Conservation (phyloP, 768 basidiomycete species). For the Trametes meyenii region DNA sequence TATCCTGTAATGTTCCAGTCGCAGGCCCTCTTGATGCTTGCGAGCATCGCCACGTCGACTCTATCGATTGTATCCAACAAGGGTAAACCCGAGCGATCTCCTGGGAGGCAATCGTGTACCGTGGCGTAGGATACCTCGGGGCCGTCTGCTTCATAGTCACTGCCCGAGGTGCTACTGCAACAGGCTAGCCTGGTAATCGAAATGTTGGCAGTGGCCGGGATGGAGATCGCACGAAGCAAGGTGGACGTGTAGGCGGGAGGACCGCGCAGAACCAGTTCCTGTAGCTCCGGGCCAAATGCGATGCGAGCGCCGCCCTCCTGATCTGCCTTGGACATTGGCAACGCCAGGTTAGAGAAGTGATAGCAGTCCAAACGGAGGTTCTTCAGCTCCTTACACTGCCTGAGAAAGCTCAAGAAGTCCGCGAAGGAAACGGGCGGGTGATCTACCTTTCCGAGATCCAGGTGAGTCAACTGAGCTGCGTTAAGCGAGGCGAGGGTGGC, state of each 20-base stretch:
- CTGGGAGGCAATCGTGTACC: not conserved
- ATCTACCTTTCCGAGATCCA: not conserved
- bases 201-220: not conserved
- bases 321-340: not conserved
- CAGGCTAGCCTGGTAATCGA: not conserved
- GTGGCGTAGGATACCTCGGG: not conserved
- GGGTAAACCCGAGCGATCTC: too few relatives aligned
- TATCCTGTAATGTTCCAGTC: too few relatives aligned
- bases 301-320: not conserved
- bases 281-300: not conserved
- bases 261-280: not conserved
- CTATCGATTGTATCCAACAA: too few relatives aligned
- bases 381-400: not conserved
- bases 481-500: too few relatives aligned
- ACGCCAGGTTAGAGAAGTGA: not conserved
- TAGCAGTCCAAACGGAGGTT: not conserved
- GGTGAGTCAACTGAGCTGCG: not conserved
- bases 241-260: not conserved
- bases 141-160: not conserved
- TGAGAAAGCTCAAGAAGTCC: not conserved
- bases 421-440: not conserved
- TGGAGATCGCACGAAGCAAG: not conserved
- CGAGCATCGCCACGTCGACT: too few relatives aligned
- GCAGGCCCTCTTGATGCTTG: too few relatives aligned
- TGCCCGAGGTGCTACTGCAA: too few relatives aligned